A percentile compares a stretch with the other conserved stretches of the same genome.
Evolutionary conservation across 495 filamentous ascomycete species (phyloP).

Genomic region (Neohortaea acidophila): DNA sequence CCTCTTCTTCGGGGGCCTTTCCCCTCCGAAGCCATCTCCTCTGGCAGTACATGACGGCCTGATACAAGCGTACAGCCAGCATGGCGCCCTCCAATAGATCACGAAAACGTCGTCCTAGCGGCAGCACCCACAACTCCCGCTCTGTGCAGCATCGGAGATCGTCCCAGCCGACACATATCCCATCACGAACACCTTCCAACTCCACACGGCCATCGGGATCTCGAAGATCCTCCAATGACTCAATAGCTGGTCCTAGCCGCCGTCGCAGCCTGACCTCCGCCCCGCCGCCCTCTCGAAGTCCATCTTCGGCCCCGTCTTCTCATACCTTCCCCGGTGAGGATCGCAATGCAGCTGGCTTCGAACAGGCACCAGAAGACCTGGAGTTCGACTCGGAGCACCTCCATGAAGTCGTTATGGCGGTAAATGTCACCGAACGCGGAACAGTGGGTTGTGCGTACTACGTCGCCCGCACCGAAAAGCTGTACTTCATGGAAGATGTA

Average conservation of each 20-base stretch:
- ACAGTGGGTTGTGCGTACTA: slow-evolving; percentile 84
- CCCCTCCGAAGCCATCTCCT: not conserved
- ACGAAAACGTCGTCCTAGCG: slow-evolving; percentile 7
- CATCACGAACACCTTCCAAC: no score
- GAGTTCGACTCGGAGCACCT: slow-evolving; percentile 42
- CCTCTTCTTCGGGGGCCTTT: slow-evolving; percentile 2
- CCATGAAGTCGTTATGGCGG: slow-evolving; percentile 68
- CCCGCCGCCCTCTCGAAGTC: not conserved
- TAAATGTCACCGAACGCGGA: slow-evolving; percentile 57
- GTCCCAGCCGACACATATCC: no score
- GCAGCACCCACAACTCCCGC: not conserved
- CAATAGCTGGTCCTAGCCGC: no score
- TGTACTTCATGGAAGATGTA: slow-evolving; percentile 75
- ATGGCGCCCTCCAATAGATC: slow-evolving; percentile 9
- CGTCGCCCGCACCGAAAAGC: slow-evolving; percentile 51
- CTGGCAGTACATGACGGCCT: not conserved
- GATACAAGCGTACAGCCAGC: not conserved
- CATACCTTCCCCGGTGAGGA: slow-evolving; percentile 3
- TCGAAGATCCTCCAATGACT: slow-evolving; percentile 1
- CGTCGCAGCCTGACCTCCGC: not conserved
- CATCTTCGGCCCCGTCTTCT: slow-evolving; percentile 6
- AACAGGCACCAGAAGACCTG: slow-evolving; percentile 5
- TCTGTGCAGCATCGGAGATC: slow-evolving; percentile 5
- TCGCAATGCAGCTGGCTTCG: slow-evolving; percentile 19
- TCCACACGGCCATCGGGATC: not conserved